phyloP scores from a whole-genome alignment of 2,329 filamentous ascomycete species.

The Monosporascus sp. region DNA sequence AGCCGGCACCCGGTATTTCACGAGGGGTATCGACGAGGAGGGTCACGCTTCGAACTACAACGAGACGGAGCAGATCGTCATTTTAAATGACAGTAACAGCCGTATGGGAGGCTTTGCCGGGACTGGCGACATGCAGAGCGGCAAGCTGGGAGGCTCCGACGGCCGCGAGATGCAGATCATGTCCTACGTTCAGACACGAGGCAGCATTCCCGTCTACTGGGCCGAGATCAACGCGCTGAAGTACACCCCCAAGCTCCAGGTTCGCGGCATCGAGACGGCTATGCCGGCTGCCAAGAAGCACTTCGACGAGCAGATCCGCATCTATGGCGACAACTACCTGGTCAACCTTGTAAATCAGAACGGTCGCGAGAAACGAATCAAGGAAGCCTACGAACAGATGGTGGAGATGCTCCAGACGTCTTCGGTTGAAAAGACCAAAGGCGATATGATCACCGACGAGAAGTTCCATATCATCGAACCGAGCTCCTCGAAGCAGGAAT shows the following conservation, averaged over 20 bases:
- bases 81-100: constrained; percentile 75
- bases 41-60: constrained; percentile 99
- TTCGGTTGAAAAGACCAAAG: constrained; percentile 59
- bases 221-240: constrained; percentile 89
- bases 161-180: constrained; percentile 80
- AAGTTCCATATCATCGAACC: constrained; percentile 76
- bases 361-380: constrained; percentile 82
- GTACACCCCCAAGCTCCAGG: constrained; percentile 85
- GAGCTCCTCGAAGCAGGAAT: constrained; percentile 49
- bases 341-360: constrained; percentile 97
- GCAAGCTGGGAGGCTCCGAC: constrained; percentile 52
- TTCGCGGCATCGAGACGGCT: constrained; percentile 78
- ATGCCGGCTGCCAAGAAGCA: constrained; percentile 75
- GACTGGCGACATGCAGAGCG: constrained; percentile 69
- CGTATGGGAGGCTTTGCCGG: constrained; percentile 77
- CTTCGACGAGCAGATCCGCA: constrained; percentile 85
- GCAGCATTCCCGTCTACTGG: constrained; percentile 95
- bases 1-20: constrained; percentile 90
- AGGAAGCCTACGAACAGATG: constrained; percentile 90
- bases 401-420: constrained; percentile 68
- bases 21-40: constrained; percentile 85
- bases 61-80: constrained; percentile 89
- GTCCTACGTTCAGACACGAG: constrained; percentile 93
- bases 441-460: constrained; percentile 64
- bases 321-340: constrained; percentile 95